These are phyloP conservation scores for Boechera retrofracta DNA, from an alignment of 345 rosid genomes.

Conservation along the genomic window DNA sequence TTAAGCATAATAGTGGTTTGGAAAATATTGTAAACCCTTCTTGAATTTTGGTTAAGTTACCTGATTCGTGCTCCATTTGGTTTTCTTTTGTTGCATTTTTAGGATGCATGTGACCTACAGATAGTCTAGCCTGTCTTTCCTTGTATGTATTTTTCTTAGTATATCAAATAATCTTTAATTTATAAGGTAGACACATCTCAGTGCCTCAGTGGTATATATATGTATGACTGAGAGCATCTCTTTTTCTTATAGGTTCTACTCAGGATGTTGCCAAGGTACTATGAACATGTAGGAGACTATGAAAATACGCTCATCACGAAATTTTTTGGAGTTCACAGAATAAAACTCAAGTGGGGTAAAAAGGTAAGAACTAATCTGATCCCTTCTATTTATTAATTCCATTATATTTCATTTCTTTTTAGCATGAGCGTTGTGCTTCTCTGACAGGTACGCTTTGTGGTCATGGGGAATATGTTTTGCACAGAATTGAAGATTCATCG, in stretches of 20 bases:
- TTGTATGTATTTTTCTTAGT: slow-evolving; percentile 16
- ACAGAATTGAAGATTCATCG: slow-evolving; percentile 91
- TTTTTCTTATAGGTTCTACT: slow-evolving; percentile 66
- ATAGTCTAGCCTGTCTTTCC: slow-evolving; percentile 16
- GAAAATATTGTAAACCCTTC: not conserved
- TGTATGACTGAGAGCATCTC: slow-evolving; percentile 22
- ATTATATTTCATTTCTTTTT: slow-evolving; percentile 20
- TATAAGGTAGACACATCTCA: slow-evolving; percentile 7
- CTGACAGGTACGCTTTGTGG: slow-evolving; percentile 91
- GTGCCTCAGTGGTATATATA: not conserved
- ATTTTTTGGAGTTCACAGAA: slow-evolving; percentile 86
- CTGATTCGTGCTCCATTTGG: slow-evolving; percentile 26
- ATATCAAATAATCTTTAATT: not conserved
- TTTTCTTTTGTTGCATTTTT: not conserved
- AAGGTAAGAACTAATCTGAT: slow-evolving; percentile 59
- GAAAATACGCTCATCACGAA: slow-evolving; percentile 97
- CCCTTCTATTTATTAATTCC: slow-evolving; percentile 1
- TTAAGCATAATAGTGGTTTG: not conserved
- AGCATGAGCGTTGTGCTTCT: slow-evolving; percentile 40
- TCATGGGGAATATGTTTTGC: slow-evolving; percentile 99
- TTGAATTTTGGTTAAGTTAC: slow-evolving; percentile 1
- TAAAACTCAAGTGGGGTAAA: slow-evolving; percentile 73
- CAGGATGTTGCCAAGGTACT: slow-evolving; percentile 84
- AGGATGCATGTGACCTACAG: slow-evolving; percentile 26
- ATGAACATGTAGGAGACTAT: slow-evolving; percentile 66